Base-by-base conservation (phyloP, 768 basidiomycete species). In the Termitomyces sp. region DNA sequence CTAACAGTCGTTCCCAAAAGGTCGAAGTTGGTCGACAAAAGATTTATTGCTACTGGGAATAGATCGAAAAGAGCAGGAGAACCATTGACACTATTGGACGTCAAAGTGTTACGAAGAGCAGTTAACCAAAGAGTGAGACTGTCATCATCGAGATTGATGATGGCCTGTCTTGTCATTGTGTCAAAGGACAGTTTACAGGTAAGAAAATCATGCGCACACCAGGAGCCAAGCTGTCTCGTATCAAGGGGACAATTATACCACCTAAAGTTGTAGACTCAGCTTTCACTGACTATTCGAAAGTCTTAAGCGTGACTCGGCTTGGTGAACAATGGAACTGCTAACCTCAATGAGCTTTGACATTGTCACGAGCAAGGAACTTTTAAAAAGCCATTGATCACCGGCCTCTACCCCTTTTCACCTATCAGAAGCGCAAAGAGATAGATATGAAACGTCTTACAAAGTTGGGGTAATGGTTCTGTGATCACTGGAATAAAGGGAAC, bases 81-180 rank as follows among this genome's bases (percentile, higher is more conserved):
- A 1, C 79, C 79, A 52, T 75, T 70, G n/a, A 71, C 63, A 58
- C 72, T 78, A 12, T 79, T 72, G 8, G 92, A 67, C 1, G 77
- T 73, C 1, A 77, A 68, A 1, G 88, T 79, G 64, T 91, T 90
- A 48, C 85, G 79, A 37, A 94, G 72, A 1, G 88, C 81, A 32
- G 80, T 75, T 24, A 79, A 74, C 94, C 93, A 95, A 12, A 96
- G 80, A 42, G 75, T 76, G 47, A 94, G 68, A 0, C 83, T 88
- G 68, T 95, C 93, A 59, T 85, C 83, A 62, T 95, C 92, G 24
- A 96, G 78, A 60, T 88, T 79, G 36, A 79, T 71, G n/a, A 79
- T 76, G 31, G 76, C 78, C 90, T 92, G 59, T 52, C 61, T 49
- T 61, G 53, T 55, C 14, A 47, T 59, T 26, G 57, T 60, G 26